Percentiles rank a stretch among this genome's conserved stretches.
These are phyloP conservation scores for Scheffersomyces spartinae DNA, from an alignment of 805 yeast species.

Conservation along the genomic window DNA sequence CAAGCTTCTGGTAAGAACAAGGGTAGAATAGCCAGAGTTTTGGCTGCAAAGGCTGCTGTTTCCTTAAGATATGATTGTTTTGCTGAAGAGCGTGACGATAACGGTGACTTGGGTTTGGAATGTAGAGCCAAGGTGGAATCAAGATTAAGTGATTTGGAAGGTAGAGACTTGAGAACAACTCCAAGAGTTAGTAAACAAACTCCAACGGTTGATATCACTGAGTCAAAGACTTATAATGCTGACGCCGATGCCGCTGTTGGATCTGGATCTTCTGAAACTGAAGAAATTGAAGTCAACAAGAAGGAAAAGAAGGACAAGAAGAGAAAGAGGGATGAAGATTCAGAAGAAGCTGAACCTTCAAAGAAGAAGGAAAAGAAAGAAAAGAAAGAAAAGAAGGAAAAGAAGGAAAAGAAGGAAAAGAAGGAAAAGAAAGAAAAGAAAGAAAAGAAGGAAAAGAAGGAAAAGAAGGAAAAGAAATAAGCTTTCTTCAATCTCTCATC, in stretches of 20 bases:
- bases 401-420: constrained; percentile 25
- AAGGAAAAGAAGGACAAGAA: constrained; percentile 18
- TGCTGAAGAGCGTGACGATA: constrained; percentile 93
- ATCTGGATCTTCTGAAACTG: constrained; percentile 19
- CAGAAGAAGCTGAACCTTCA: too few relatives aligned
- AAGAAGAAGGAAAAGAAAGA: constrained; percentile 40
- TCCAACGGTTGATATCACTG: constrained; percentile 77
- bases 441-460: constrained; percentile 20
- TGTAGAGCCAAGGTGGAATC: constrained; percentile 91
- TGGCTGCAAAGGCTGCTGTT: constrained; percentile 98
- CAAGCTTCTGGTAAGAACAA: constrained; percentile 97
- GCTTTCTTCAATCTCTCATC: too few relatives aligned
- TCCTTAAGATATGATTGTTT: constrained; percentile 93
- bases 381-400: constrained; percentile 30
- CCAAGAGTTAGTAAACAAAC: constrained; percentile 73
- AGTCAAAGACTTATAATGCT: constrained; percentile 81
- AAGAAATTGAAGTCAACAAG: constrained; percentile 15
- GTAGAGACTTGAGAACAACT: constrained; percentile 89
- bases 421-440: constrained; percentile 20
- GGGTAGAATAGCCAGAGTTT: constrained; percentile 97
- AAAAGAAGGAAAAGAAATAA: constrained; percentile 15
- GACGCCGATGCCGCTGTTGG: constrained; percentile 74
- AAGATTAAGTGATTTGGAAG: constrained; percentile 90
- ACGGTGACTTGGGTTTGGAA: constrained; percentile 85
- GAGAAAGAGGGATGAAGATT: constrained; percentile 34